A percentile compares a stretch with the other conserved stretches of the same genome.
These are phyloP conservation scores for Posidonia australis DNA, from an alignment of 106 monocot genomes.

Conservation along the genomic window DNA sequence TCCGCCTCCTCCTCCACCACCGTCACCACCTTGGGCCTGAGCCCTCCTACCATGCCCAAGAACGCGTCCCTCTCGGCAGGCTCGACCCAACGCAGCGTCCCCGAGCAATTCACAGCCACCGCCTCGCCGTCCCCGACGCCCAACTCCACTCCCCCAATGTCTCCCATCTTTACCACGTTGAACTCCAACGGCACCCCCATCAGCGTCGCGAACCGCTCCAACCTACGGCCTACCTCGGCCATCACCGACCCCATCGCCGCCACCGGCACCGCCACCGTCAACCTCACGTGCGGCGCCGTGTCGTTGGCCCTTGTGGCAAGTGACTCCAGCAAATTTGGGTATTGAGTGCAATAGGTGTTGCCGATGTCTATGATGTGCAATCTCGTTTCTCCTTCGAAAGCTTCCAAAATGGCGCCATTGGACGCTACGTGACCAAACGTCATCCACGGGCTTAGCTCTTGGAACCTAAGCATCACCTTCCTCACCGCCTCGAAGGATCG, in stretches of 20 bases:
- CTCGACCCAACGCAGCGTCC: slow-evolving; percentile 24
- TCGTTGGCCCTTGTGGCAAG: slow-evolving; percentile 34
- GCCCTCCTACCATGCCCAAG: slow-evolving; percentile 8
- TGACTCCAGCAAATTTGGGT: slow-evolving; percentile 46
- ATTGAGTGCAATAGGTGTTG: slow-evolving; percentile 50
- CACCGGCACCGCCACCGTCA: slow-evolving; percentile 29
- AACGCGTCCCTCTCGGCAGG: slow-evolving; percentile 20
- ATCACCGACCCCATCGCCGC: not conserved
- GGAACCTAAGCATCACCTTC: not conserved
- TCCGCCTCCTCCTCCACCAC: slow-evolving; percentile 58
- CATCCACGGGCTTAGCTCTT: slow-evolving; percentile 42
- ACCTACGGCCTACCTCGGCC: slow-evolving; percentile 17
- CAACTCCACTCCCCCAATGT: slow-evolving; percentile 19
- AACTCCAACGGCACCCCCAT: slow-evolving; percentile 58
- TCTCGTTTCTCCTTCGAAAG: slow-evolving; percentile 21
- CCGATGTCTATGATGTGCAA: slow-evolving; percentile 47
- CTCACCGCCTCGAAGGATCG: not conserved
- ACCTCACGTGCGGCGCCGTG: slow-evolving; percentile 29
- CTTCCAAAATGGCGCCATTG: slow-evolving; percentile 47
- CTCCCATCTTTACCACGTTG: slow-evolving; percentile 9
- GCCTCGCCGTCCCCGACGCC: slow-evolving; percentile 31
- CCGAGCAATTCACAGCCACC: slow-evolving; percentile 39
- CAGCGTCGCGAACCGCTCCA: slow-evolving; percentile 50
- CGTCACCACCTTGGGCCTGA: slow-evolving; percentile 40
- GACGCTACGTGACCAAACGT: slow-evolving; percentile 54